Evolutionary conservation across 106 monocot species (phyloP), one percentile per base, ranked within the genome.

Genomic region (Acanthochlamys bracteata): DNA sequence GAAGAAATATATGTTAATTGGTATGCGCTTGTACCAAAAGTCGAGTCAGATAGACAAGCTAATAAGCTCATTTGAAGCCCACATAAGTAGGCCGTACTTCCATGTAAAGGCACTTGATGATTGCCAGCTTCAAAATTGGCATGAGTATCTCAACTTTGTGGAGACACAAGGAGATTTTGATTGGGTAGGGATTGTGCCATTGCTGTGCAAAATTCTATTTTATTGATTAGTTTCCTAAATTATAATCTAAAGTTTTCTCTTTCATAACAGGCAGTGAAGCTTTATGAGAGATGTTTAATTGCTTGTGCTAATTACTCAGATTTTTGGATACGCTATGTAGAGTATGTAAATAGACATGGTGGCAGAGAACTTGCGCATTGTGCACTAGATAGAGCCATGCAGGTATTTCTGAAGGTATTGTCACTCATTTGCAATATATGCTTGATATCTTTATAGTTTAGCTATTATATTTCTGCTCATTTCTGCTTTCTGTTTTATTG

Each of bases 221-320:
- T 16, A 21, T 67, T 53, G 55, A 12, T 41, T 41, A 22, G 13
- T 42, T 60, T 61, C 75, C 71, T 76, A 40, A 66, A 72, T 57
- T 14, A 7, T 43, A 8, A 8, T 13, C 13, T 43, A 42, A 8
- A 20, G 49, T 57, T 20, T 17, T 70, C 78, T 8, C 83, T 74
- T 20, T 71, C 41, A 64, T 86, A 64, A 55, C 82, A 98, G 96
- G 73, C 75, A 26, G 85, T 98, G 61, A 98, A 98, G 77, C 88
- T 98, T 79, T 98, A 98, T 66, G 96, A 98, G 71, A 88, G 96
- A 75, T 98, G 96, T 76, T 88, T 98, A 68, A 83, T 98, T 75
- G 78, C 96, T 80, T 98, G 96, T 83, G 96, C 96, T 71, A 91
- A 78, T 81, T 98, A 98, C 76, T 72, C 81, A 54, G 96, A 98